These are phyloP conservation scores for Neohortaea acidophila DNA, from an alignment of 495 filamentous ascomycete genomes.

Conservation along the genomic window DNA sequence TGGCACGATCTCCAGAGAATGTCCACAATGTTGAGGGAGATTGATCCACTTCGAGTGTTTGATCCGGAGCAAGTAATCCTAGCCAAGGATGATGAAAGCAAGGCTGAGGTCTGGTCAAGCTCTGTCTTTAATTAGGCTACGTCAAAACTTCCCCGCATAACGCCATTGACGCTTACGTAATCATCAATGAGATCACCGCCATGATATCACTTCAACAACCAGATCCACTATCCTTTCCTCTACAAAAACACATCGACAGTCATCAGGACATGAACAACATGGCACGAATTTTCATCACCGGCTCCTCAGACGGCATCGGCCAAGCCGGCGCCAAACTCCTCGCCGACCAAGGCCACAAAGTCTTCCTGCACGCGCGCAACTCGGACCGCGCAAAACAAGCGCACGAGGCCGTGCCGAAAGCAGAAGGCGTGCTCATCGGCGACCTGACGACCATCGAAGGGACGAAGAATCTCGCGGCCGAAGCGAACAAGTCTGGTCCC, in stretches of 20 bases:
- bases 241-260: neutral
- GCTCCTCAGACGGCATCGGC: constrained; percentile 33
- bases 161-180: too few relatives aligned
- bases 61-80: too few relatives aligned
- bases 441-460: constrained; percentile 39
- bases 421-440: constrained; percentile 34
- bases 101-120: too few relatives aligned
- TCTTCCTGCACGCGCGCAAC: constrained; percentile 44
- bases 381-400: constrained; percentile 33
- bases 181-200: too few relatives aligned
- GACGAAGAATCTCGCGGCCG: constrained; percentile 36
- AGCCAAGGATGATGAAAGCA: too few relatives aligned
- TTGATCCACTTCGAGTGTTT: too few relatives aligned
- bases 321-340: constrained; percentile 36
- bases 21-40: too few relatives aligned
- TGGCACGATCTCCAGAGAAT: too few relatives aligned
- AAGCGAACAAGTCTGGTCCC: constrained; percentile 34
- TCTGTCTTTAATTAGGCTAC: too few relatives aligned
- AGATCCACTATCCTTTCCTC: neutral
- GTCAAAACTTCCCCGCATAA: too few relatives aligned
- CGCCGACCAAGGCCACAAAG: constrained; percentile 36
- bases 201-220: neutral
- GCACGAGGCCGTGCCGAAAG: constrained; percentile 32
- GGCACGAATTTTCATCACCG: constrained; percentile 43
- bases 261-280: constrained; percentile 21